Conservation (phyloP, 192 early-diverging fungal genomes). For the Backusella westeae region DNA sequence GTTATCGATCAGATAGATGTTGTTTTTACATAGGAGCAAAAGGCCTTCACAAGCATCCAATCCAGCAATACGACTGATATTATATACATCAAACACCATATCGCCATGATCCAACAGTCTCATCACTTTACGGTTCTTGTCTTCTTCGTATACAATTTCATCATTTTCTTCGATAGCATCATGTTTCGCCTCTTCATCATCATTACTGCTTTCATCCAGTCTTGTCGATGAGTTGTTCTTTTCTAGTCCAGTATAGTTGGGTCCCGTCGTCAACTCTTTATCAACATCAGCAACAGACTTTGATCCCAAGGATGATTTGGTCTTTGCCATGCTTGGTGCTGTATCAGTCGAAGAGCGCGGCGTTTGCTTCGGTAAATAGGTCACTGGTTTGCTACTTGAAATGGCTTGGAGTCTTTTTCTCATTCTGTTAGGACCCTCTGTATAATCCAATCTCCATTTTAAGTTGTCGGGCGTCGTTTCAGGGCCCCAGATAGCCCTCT, state of each 20-base stretch:
- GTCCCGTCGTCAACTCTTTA: conserved; percentile 21
- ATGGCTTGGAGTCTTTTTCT: conserved; percentile 54
- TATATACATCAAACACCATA: conserved; percentile 67
- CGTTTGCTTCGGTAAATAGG: conserved; percentile 41
- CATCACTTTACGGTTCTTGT: conserved; percentile 69
- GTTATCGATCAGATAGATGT: conserved; percentile 74
- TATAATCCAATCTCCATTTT: conserved; percentile 59
- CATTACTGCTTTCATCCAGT: conserved; percentile 6
- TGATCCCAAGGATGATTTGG: background rate
- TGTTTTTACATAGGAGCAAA: conserved; percentile 63
- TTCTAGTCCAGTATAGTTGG: background rate
- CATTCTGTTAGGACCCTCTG: conserved; percentile 51
- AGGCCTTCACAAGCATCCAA: conserved; percentile 72
- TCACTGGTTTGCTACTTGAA: conserved; percentile 21
- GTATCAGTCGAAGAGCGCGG: background rate
- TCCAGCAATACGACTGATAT: conserved; percentile 63
- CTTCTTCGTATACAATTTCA: conserved; percentile 59
- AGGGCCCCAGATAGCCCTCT: conserved; percentile 62
- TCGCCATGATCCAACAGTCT: conserved; percentile 67
- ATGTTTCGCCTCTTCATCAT: conserved; percentile 19
- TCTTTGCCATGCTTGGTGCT: background rate
- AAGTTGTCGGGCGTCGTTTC: conserved; percentile 24
- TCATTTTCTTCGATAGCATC: conserved; percentile 42
- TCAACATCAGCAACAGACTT: conserved; percentile 2
- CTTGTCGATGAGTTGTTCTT: background rate